phyloP scores from a whole-genome alignment of 257 asterid genomes.

The Mitragyna speciosa region DNA sequence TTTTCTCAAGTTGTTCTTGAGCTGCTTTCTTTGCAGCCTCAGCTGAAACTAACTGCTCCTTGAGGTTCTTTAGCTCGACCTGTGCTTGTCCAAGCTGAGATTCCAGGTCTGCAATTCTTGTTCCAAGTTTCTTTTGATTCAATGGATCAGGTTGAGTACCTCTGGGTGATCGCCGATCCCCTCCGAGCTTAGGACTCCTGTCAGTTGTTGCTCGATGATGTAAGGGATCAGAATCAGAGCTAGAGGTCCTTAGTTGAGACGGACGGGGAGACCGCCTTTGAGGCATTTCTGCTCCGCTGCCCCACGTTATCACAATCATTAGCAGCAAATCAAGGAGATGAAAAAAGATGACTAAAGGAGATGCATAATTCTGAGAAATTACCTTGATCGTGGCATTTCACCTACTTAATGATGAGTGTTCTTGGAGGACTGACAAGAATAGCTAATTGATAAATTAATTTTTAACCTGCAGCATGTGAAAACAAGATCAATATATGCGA shows the following conservation, averaged over 20 bases:
- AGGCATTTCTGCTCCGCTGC: conserved; percentile 61
- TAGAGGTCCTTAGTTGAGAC: conserved; percentile 54
- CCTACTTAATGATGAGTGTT: background rate
- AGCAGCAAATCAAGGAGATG: background rate
- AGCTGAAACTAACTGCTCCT: conserved; percentile 61
- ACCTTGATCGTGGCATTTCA: conserved; percentile 83
- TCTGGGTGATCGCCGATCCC: conserved; percentile 56
- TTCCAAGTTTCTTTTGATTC: conserved; percentile 76
- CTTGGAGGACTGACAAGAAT: background rate
- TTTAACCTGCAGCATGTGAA: conserved; percentile 9
- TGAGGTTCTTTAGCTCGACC: conserved; percentile 67
- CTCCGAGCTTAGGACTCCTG: conserved; percentile 59
- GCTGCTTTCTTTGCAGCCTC: conserved; percentile 67
- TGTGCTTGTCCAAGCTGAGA: conserved; percentile 93
- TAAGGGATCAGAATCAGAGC: conserved; percentile 62
- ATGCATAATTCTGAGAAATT: conserved; percentile 10
- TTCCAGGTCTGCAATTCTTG: conserved; percentile 81
- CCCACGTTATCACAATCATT: background rate
- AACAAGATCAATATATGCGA: background rate
- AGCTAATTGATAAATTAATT: background rate
- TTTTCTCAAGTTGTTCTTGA: conserved; percentile 62
- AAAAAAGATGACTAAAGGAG: background rate
- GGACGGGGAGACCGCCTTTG: conserved; percentile 71
- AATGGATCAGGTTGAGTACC: conserved; percentile 47
- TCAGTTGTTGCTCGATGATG: conserved; percentile 55